These are phyloP conservation scores for Mycena metata DNA, from an alignment of 768 basidiomycete genomes.

Conservation along the genomic window DNA sequence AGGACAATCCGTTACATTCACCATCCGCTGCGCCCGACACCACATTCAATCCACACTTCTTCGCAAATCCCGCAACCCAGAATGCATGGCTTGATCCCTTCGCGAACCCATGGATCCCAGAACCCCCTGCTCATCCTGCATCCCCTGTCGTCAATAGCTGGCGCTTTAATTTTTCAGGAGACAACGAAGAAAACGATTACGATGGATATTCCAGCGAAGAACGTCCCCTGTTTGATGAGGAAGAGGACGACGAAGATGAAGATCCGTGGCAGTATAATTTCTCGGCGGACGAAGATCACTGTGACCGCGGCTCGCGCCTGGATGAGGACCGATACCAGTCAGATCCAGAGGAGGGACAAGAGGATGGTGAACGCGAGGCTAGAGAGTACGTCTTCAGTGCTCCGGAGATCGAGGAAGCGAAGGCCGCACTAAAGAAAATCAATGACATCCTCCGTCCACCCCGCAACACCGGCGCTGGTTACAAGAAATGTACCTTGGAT, in stretches of 20 bases:
- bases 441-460: neutral
- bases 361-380: too few relatives aligned
- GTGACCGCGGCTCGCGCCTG: neutral
- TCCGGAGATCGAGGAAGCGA: neutral
- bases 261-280: too few relatives aligned
- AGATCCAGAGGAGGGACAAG: neutral
- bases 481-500: constrained; percentile 36
- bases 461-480: constrained; percentile 31
- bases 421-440: neutral
- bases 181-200: neutral
- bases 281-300: too few relatives aligned
- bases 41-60: too few relatives aligned
- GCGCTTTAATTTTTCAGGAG: neutral
- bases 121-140: neutral
- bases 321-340: neutral
- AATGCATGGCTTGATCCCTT: too few relatives aligned
- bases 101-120: neutral
- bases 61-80: too few relatives aligned
- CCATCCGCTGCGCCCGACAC: neutral
- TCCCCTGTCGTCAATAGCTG: too few relatives aligned
- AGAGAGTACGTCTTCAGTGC: neutral
- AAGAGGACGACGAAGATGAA: too few relatives aligned
- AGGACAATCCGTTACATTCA: neutral
- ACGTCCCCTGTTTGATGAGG: too few relatives aligned
- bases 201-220: too few relatives aligned